Evolutionary conservation across 2,329 filamentous ascomycete genomes (phyloP).

Genomic region (Diaporthe caulivora): DNA sequence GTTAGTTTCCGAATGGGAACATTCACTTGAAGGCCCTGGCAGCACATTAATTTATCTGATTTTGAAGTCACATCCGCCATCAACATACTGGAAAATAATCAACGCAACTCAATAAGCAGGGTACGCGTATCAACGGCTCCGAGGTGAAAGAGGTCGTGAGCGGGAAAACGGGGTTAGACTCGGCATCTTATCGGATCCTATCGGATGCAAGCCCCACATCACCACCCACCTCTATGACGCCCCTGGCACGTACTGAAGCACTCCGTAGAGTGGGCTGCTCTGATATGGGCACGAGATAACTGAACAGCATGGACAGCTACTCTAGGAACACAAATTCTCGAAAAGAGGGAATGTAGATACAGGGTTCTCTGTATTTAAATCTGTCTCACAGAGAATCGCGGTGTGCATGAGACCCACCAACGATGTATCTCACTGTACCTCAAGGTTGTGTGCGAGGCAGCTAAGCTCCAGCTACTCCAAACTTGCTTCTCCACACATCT

Average conservation of each 20-base stretch:
- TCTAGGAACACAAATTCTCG: neutral
- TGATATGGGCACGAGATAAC: neutral
- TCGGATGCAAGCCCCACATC: neutral
- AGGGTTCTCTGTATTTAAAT: too few relatives aligned
- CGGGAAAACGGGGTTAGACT: neutral
- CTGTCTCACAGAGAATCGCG: neutral
- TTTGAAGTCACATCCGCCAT: too few relatives aligned
- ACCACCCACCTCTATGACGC: neutral
- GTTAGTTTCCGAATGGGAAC: too few relatives aligned
- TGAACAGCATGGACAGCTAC: too few relatives aligned
- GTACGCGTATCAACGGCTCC: neutral
- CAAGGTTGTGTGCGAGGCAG: neutral
- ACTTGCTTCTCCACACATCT: slow-evolving; percentile 3
- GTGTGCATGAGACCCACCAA: neutral
- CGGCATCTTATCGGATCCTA: slow-evolving; percentile 35
- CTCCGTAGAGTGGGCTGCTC: neutral
- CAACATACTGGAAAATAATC: too few relatives aligned
- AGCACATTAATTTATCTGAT: too few relatives aligned
- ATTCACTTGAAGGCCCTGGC: too few relatives aligned
- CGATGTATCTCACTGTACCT: neutral
- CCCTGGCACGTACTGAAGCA: neutral
- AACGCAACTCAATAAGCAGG: neutral
- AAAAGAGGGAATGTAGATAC: too few relatives aligned
- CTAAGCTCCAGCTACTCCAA: slow-evolving; percentile 16
- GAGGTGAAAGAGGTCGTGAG: neutral